These are phyloP conservation scores for Triadica sebifera DNA, from an alignment of 345 rosid genomes.

Conservation along the genomic window DNA sequence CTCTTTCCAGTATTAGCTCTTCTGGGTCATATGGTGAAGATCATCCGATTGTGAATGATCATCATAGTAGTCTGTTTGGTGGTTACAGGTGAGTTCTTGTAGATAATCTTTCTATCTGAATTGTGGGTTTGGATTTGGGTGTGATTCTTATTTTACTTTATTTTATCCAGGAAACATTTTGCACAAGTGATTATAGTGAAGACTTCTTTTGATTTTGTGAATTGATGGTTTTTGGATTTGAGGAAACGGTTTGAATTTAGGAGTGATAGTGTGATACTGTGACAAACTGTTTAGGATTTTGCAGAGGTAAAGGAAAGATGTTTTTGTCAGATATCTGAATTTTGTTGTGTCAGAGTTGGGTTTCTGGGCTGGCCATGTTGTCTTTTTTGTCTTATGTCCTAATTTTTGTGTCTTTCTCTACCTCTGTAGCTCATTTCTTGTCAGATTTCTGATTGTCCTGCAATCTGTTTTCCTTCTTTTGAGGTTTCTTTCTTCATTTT, in stretches of 20 bases:
- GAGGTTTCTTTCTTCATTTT: conserved; percentile 12
- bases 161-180: background rate
- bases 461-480: background rate
- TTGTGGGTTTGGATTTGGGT: background rate
- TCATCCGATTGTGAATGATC: conserved; percentile 43
- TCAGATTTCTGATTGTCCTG: conserved; percentile 13
- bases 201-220: background rate
- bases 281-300: background rate
- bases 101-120: background rate
- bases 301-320: background rate
- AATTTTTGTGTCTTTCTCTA: background rate
- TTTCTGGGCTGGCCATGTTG: conserved; percentile 13
- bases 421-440: background rate
- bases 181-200: no score
- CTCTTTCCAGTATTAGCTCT: conserved; percentile 79
- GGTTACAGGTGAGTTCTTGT: conserved; percentile 46
- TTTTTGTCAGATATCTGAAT: background rate
- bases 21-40: conserved; percentile 74
- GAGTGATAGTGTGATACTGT: no score
- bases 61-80: conserved; percentile 21
- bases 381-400: conserved; percentile 12
- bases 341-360: conserved; percentile 25
- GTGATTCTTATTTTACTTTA: background rate
- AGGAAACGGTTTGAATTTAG: background rate
- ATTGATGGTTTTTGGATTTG: background rate